phyloP scores from a whole-genome alignment of 2,329 filamentous ascomycete species.

The Arthrobotrys iridis region DNA sequence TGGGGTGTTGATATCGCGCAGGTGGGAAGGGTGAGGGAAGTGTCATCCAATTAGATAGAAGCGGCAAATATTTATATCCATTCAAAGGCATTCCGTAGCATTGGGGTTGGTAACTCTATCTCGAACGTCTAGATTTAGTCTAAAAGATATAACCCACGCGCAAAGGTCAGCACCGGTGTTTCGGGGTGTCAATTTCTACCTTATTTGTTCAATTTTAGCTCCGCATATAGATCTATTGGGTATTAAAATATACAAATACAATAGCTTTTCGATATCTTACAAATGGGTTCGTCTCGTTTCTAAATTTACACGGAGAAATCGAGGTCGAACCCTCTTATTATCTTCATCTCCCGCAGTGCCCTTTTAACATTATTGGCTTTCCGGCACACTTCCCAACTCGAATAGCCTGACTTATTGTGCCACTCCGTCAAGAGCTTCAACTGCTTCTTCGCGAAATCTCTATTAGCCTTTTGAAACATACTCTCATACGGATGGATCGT shows the following conservation, averaged over 20 bases:
- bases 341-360: background rate
- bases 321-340: background rate
- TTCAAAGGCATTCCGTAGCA: background rate
- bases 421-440: constrained; percentile 5
- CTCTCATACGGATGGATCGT: constrained; percentile 22
- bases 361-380: background rate
- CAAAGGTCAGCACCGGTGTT: too few relatives aligned
- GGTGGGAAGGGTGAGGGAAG: background rate
- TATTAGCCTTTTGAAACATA: constrained; percentile 35
- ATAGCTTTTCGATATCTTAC: background rate
- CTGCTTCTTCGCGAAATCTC: background rate
- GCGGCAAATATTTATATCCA: too few relatives aligned
- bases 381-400: constrained; percentile 1
- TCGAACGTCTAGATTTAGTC: too few relatives aligned
- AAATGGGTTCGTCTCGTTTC: background rate
- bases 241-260: background rate
- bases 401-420: background rate
- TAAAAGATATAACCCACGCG: too few relatives aligned
- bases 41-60: background rate
- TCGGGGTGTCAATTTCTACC: too few relatives aligned
- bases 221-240: background rate
- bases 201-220: too few relatives aligned
- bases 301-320: background rate
- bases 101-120: too few relatives aligned
- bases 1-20: constrained; percentile 14